A percentile compares a stretch with the other conserved stretches of the same genome.
These are phyloP conservation scores for Salix arbutifolia DNA, from an alignment of 345 rosid genomes.

Conservation along the genomic window DNA sequence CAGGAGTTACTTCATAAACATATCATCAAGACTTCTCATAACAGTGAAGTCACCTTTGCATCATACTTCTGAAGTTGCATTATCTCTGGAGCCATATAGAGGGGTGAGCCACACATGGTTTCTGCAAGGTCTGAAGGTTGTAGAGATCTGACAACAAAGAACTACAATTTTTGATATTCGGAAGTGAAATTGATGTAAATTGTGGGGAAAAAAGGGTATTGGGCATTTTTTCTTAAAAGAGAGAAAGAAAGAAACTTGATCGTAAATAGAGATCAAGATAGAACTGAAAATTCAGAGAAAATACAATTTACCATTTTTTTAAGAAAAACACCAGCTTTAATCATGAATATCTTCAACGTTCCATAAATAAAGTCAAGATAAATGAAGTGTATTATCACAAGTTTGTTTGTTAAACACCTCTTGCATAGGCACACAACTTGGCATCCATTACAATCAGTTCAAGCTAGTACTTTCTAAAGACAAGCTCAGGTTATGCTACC, in stretches of 20 bases:
- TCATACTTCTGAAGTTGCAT: slow-evolving; percentile 98
- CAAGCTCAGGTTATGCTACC: too few relatives aligned
- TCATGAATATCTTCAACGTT: not conserved
- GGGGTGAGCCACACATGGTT: slow-evolving; percentile 96
- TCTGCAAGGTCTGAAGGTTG: slow-evolving; percentile 95
- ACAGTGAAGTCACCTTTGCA: slow-evolving; percentile 67
- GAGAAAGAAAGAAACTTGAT: not conserved
- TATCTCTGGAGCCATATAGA: slow-evolving; percentile 99
- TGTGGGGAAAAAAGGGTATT: not conserved
- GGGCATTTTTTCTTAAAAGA: not conserved
- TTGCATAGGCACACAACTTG: not conserved
- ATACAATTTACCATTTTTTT: not conserved
- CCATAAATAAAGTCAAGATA: not conserved
- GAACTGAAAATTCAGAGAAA: not conserved
- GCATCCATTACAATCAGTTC: not conserved
- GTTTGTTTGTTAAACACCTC: not conserved
- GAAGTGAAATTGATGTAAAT: not conserved
- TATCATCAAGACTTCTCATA: not conserved
- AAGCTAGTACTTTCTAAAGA: not conserved
- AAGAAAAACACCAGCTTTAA: not conserved
- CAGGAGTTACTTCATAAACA: slow-evolving; percentile 12
- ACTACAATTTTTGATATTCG: not conserved
- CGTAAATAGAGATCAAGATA: not conserved
- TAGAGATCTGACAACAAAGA: slow-evolving; percentile 58
- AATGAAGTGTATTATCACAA: not conserved